Evolutionary conservation across 345 rosid genomes (phyloP), one percentile per base, ranked within the genome.

Genomic region (Salix viminalis): DNA sequence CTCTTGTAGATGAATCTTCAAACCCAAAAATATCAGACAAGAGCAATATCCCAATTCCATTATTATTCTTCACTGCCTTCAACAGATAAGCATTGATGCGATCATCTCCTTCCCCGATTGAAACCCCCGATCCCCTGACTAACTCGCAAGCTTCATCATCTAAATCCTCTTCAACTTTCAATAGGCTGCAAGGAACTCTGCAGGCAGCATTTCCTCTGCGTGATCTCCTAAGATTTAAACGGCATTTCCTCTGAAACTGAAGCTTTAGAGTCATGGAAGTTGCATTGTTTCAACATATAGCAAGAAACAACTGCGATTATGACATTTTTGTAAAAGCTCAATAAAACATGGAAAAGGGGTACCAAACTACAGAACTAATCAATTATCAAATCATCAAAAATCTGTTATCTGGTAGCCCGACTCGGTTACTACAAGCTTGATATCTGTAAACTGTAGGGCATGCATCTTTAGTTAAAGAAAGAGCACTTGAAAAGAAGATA

Each of bases 41-140:
- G 54, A 92, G 87, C 79, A 91, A 83, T 39, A 91, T 73, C 71
- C 96, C 97, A 71, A 88, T 82, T 72, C 90, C 92, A 72, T 92
- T 94, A 62, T 92, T 94, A 69, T 94, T 94, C 75, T 94, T 94
- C 72, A 94, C 94, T 14, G 97, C 95, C 72, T 83, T 94, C 70
- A 86, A 87, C 60, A 94, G 87, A 81, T 86, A 88, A 64, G 96
- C 95, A 39, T 69, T 80, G 79, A 94, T 86, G 73, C 82, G 72
- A 77, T 91, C 92, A 36, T 11, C 77, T 16, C 86, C 87, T 50
- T 89, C 91, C 23, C 91, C 91, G 10, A 90, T 69, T 41, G 90
- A 88, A 48, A 94, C 72, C 81, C 91, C 97, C 15, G 73, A 75
- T 75, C 97, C 92, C 48, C 75, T 89, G 39, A 92, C 97, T 5